Evolutionary conservation across 2,329 filamentous ascomycete genomes (phyloP), one percentile per base, ranked within the genome.

Genomic region (Fusarium dlaminii): DNA sequence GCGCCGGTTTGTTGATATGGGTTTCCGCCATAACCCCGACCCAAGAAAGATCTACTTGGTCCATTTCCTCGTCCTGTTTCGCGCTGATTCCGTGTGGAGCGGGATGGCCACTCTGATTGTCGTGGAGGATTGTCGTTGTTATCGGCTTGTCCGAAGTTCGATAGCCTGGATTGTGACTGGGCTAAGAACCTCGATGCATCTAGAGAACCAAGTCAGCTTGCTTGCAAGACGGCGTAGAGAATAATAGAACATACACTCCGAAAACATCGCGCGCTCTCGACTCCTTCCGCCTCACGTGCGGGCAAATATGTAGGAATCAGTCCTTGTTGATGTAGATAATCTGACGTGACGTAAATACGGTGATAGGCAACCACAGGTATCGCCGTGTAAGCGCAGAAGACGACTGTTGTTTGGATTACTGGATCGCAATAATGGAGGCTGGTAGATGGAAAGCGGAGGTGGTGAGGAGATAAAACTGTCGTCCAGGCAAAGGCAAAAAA

Each of bases 101-200:
- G 79, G n/a, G 81, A 81, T 45, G 82, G 74, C 79, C 81, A 81
- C 75, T 83, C 82, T 69, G 75, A 62, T 68, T 78, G 78, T 58
- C 79, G 77, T 49, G 70, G 68, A 59, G 73, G 73, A 43, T 72
- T 67, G 37, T 76, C 78, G 54, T 82, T 84, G 70, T 83, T 84
- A 72, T 85, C 90, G 68, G 89, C 83, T 81, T 92, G 90, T 84
- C 86, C 89, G 69, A 95, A 91, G 82, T 86, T 90, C 76, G 93
- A 94, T 79, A 98, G 87, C 73, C 94, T 92, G 70, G 95, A 97
- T 87, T 98, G 95, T 76, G 95, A 98, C 89, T 98, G 96, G 70
- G 95, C 94, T 79, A 99, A 91, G 83, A 99, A 99, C 78, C 92
- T 93, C 76, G 96, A 98, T 79, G 96, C 96, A 92, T 98, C 96